phyloP scores from a whole-genome alignment of 495 filamentous ascomycete genomes.

The Annulohypoxylon moriforme region DNA sequence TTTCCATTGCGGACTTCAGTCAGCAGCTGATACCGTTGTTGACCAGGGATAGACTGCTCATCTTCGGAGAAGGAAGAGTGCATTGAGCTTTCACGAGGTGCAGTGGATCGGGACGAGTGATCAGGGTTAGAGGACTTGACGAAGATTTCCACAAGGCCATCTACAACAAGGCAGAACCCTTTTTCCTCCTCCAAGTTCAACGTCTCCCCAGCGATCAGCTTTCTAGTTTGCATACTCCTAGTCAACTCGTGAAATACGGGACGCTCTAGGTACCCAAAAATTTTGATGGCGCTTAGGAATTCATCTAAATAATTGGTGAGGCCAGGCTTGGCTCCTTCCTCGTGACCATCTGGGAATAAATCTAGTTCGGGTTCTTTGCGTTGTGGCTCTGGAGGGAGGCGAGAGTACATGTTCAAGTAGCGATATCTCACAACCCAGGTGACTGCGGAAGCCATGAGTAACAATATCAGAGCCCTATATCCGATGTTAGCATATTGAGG shows the following conservation, averaged over 20 bases:
- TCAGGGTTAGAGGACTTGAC: constrained; percentile 84
- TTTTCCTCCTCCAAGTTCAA: constrained; percentile 96
- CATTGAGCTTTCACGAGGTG: constrained; percentile 27
- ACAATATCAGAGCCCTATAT: constrained; percentile 77
- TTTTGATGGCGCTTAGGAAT: constrained; percentile 98
- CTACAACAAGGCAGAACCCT: constrained; percentile 96
- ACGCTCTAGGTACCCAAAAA: constrained; percentile 96
- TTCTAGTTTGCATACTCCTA: constrained; percentile 96
- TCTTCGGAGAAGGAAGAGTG: constrained; percentile 72
- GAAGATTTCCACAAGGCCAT: constrained; percentile 97
- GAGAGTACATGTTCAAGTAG: constrained; percentile 93
- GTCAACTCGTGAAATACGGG: constrained; percentile 98
- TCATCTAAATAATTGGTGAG: constrained; percentile 96
- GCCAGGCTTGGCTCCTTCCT: constrained; percentile 89
- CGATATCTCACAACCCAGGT: constrained; percentile 96
- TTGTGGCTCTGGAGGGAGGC: constrained; percentile 91
- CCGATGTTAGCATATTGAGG: constrained; percentile 32
- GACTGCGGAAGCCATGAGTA: constrained; percentile 79
- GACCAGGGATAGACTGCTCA: constrained; percentile 64
- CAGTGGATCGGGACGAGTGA: constrained; percentile 47
- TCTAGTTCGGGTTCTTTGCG: constrained; percentile 96
- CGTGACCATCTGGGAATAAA: constrained; percentile 90
- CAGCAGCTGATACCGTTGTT: constrained; percentile 86
- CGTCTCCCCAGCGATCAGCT: constrained; percentile 95
- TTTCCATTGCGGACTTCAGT: constrained; percentile 99